Evolutionary conservation across 2,329 filamentous ascomycete genomes (phyloP), one percentile per base, ranked within the genome.

Genomic region (Rosellinia necatrix): DNA sequence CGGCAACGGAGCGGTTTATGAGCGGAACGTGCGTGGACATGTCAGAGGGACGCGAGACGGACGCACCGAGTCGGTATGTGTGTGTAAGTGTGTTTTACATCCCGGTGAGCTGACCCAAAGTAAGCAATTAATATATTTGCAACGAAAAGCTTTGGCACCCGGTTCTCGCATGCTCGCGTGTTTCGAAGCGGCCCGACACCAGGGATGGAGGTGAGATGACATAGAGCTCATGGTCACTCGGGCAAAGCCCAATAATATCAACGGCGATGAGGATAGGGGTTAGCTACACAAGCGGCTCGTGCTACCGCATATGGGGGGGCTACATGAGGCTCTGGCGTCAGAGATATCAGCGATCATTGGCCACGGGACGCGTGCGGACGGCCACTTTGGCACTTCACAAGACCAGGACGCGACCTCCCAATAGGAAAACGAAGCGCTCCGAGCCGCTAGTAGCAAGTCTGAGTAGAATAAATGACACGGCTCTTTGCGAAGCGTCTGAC

Each of bases 101-200:
- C 30, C 30, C 25, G 27, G 25, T 10, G 42, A 50, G 56, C 56
- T 59, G 56, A 59, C 48, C 12, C 10, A 27, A 51, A 41, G 49
- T 60, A 50, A 60, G 49, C 58, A 54, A 54, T 54, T 48, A 54
- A 60, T 50, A 27, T 25, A 57, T 12, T 3, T 47, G 52, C 24
- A 44, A 52, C 44, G 21, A 35, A 32, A 38, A n/a, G n/a, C 30
- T 43, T 15, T n/a, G 10, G 22, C 27, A 46, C 34, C 41, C 25
- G 21, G 35, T 15, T 24, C 25, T 34, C 25, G 30, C 24, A 44
- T 38, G n/a, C 19, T 24, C 30, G 24, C 25, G 22, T 24, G 9
- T 3, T 42, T 25, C 24, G 7, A 29, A 25, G 7, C 8, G 41
- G 10, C 34, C 15, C 30, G 19, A 10, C 13, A 4, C 29, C 35